These are phyloP conservation scores for Chlamydomonas incerta DNA, from an alignment of 139 green algal genomes.

Conservation along the genomic window DNA sequence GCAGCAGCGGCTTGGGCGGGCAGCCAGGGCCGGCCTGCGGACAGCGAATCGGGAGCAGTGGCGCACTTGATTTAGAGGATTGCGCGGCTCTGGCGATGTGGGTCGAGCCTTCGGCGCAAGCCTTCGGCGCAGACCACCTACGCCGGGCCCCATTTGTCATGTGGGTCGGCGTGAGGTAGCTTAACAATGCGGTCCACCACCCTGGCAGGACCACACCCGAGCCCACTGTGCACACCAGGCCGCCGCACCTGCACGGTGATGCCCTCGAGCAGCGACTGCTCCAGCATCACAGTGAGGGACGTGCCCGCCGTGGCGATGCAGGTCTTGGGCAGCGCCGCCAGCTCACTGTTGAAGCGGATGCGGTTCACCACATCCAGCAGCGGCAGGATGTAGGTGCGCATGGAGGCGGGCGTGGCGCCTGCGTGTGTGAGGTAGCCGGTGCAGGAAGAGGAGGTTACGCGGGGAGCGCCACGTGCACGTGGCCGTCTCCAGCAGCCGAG, in stretches of 20 bases:
- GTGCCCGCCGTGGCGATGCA: background rate
- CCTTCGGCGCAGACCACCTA: no score
- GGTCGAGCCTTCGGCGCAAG: no score
- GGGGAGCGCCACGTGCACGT: no score
- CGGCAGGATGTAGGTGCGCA: slow-evolving; percentile 8
- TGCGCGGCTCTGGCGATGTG: background rate
- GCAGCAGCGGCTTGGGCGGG: background rate
- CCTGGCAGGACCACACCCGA: no score
- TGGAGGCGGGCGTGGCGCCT: background rate
- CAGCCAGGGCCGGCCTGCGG: slow-evolving; percentile 11
- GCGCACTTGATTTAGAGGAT: no score
- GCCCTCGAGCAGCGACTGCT: slow-evolving; percentile 6
- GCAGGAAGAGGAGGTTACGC: no score
- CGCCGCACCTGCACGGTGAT: slow-evolving; percentile 24
- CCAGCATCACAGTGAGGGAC: background rate
- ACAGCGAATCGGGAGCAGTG: background rate
- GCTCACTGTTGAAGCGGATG: background rate
- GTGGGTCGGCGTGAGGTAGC: no score
- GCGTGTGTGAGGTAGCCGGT: no score
- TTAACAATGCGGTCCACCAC: no score
- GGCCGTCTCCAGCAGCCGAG: no score
- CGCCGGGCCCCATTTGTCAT: no score
- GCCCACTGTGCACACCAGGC: no score
- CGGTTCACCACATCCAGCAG: background rate
- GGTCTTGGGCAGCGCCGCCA: background rate